Base-by-base conservation (phyloP, 2,329 filamentous ascomycete species). In the Epichloe festucae region DNA sequence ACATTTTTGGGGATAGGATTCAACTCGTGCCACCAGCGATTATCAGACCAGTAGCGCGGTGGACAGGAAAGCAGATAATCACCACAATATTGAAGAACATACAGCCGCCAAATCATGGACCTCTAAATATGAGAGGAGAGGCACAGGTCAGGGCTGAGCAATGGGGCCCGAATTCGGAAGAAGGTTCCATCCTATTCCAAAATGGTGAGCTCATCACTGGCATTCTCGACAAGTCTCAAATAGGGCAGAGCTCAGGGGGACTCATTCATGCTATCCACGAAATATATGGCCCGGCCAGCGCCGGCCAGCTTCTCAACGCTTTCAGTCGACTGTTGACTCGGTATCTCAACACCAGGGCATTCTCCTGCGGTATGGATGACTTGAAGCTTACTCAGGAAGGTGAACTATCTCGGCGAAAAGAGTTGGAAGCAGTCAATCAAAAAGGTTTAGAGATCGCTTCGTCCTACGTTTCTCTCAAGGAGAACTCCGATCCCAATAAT, bases 321-420 rank as follows among this genome's bases (percentile, higher is more conserved):
- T 76, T 98, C 51, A 93, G 93, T 50, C 82, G 93, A 52, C 75
- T 98, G 27, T 71, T 98, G 56, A 98, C 93, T 0, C 85, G 90
- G 61, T 85, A 90, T 57, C 76, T 97, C 54, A 87, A 93, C 63
- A 95, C 96, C 83, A 80, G 90, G 49, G 93, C 91, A 2, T 97
- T 97, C 66, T 93, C 88, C 57, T 98, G 93, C 67, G 94, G 94
- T 65, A 95, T 98, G 69, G 91, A 98, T 62, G 94, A 98, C 73
- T 75, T 98, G 53, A 81, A 86, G 53, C 79, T 98, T 49, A 97
- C 91, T 0, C 73, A 78, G 1, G 73, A 86, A 55, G 91, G 93
- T 50, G 89, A 98, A 63, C 71, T 72, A 51, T 73, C 76, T 50
- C 82, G 93, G 42, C 79, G 77, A 57, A 73, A 85, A 57, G 81